Base-by-base conservation (phyloP, 2,329 filamentous ascomycete species). In the Plenodomus tracheiphilus region DNA sequence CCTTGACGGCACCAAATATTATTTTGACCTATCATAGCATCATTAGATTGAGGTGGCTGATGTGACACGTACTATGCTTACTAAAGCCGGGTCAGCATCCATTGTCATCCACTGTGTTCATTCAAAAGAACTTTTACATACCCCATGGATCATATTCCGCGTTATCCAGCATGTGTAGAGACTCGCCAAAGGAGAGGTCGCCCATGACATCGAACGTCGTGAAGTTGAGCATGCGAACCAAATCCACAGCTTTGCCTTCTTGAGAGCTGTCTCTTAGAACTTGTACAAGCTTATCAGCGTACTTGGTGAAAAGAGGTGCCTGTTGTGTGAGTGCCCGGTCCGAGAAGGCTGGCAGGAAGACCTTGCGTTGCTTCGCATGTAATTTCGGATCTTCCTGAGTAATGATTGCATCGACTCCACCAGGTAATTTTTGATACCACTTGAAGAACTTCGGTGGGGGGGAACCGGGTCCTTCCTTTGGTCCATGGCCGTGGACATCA, bases 251-350 rank as follows among this genome's bases (percentile, higher is more conserved):
- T 64, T 52, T 51, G 65, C 69, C 47, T 51, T 62, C 7, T 15
- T 32, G 6, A 10, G 28, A 10, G 22, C 28, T 15, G 15, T 32
- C 28, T 32, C 4, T 10, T 11, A 78, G 51, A 15, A 63, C 62
- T 1, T 56, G 17, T 17, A 77, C 61, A 8, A 77, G 59, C 6
- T 73, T 47, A 35, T 72, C 65, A 15, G 70, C 64, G 49, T 76
- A 74, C 2, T 49, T 47, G 25, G 66, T 53, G 47, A 78, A 54
- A 50, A 72, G 53, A 2, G 61, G 53, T 49, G 70, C 62, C 47
- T 75, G 72, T 25, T 64, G 55, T 15, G 60, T 61, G 32, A 75
- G 47, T 1, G 69, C 69, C 41, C 64, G 61, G 21, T 72, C 61
- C 1, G 66, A 70, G 58, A 75, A 75, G 6, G 67, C 68, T 40